These are phyloP conservation scores for Carallia brachiata DNA, from an alignment of 345 rosid species.

Conservation along the genomic window DNA sequence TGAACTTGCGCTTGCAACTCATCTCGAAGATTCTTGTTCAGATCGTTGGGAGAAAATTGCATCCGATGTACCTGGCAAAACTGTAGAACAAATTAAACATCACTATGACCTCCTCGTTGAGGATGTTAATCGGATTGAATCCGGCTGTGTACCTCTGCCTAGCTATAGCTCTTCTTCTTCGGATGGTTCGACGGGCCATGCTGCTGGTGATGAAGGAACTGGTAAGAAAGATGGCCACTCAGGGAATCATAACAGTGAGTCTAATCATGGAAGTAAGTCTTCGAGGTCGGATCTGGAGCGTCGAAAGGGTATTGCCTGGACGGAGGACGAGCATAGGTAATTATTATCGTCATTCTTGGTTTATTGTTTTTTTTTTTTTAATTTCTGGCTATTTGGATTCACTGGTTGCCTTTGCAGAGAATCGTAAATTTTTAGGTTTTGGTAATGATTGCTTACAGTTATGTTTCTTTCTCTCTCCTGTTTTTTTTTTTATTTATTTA, in stretches of 20 bases:
- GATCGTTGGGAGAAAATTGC: slow-evolving; percentile 81
- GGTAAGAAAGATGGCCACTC: slow-evolving; percentile 60
- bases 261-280: slow-evolving; percentile 60
- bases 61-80: slow-evolving; percentile 73
- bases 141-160: slow-evolving; percentile 89
- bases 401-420: not conserved
- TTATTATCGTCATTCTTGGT: not conserved
- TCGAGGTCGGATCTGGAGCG: slow-evolving; percentile 91
- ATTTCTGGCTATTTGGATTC: not conserved
- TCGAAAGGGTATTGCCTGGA: slow-evolving; percentile 85
- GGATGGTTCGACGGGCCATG: slow-evolving; percentile 55
- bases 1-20: slow-evolving; percentile 76
- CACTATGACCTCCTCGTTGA: slow-evolving; percentile 82
- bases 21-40: slow-evolving; percentile 60
- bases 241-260: slow-evolving; percentile 50
- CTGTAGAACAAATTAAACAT: slow-evolving; percentile 66
- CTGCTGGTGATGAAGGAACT: slow-evolving; percentile 68
- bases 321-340: slow-evolving; percentile 77
- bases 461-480: not conserved
- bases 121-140: slow-evolving; percentile 73
- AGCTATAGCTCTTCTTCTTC: slow-evolving; percentile 57
- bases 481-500: no score
- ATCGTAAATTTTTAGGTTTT: not conserved
- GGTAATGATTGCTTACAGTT: slow-evolving; percentile 3
- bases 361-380: not conserved